Conservation (phyloP, 441 rosid genomes). For the Codiaeum variegatum region DNA sequence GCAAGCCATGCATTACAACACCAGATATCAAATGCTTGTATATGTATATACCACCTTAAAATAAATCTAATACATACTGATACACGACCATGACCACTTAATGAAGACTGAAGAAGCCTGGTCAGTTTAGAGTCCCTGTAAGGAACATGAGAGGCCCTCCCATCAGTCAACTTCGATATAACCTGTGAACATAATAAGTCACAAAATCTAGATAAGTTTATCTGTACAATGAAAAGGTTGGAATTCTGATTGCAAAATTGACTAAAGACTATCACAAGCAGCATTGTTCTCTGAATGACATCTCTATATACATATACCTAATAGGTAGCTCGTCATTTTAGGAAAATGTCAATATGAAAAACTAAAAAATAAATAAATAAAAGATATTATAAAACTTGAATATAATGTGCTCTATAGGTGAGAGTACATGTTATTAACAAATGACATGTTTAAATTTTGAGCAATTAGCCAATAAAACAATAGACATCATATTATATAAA, state of each 20-base stretch:
- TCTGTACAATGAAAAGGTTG: not conserved
- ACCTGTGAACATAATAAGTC: slow-evolving; percentile 48
- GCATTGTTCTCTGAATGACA: not conserved
- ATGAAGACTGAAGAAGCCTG: slow-evolving; percentile 95
- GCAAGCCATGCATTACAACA: not conserved
- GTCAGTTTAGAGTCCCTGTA: slow-evolving; percentile 97
- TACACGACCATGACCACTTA: slow-evolving; percentile 98
- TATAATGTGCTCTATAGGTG: not conserved
- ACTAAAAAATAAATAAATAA: not conserved
- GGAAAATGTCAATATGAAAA: not conserved
- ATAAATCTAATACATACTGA: slow-evolving; percentile 68
- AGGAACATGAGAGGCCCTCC: slow-evolving; percentile 90
- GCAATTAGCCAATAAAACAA: not conserved
- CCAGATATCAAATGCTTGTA: not conserved
- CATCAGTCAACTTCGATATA: slow-evolving; percentile 95
- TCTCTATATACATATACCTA: not conserved
- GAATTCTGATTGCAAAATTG: not conserved
- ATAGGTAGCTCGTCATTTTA: not conserved
- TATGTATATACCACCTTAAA: not conserved
- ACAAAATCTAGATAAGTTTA: slow-evolving; percentile 17
- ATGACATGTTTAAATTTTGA: not conserved
- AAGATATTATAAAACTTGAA: not conserved
- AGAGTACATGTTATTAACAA: not conserved
- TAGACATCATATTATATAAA: not conserved
- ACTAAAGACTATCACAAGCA: slow-evolving; percentile 14